These are phyloP conservation scores for Aspergillus texensis DNA, from an alignment of 2,329 filamentous ascomycete species.

Conservation along the genomic window DNA sequence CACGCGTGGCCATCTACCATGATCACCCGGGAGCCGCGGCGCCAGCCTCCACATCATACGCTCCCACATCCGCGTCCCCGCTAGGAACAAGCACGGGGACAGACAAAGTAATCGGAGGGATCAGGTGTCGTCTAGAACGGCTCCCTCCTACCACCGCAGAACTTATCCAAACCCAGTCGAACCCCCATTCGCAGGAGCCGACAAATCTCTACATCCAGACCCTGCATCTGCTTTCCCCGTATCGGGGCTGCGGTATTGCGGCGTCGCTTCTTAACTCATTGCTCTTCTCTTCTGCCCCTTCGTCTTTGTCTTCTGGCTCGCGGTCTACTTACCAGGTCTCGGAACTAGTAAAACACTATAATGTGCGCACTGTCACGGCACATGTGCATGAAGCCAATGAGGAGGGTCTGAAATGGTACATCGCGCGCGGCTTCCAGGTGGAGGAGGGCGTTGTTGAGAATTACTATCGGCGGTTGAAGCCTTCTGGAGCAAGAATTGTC, in stretches of 20 bases:
- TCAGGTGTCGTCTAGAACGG: constrained; percentile 50
- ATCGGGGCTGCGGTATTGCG: constrained; percentile 61
- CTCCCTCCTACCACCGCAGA: constrained; percentile 22
- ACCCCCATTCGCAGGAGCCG: constrained; percentile 18
- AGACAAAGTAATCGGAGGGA: constrained; percentile 52
- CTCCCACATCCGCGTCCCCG: constrained; percentile 16
- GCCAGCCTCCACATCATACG: constrained; percentile 16
- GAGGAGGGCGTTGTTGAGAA: constrained; percentile 54
- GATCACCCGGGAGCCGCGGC: constrained; percentile 43
- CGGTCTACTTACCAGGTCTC: constrained; percentile 30
- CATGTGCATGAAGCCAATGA: constrained; percentile 67
- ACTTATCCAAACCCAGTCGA: constrained; percentile 7
- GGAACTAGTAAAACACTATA: constrained; percentile 50
- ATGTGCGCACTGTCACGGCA: constrained; percentile 57
- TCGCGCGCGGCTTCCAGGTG: constrained; percentile 57
- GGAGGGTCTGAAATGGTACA: constrained; percentile 64
- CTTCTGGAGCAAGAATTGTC: constrained; percentile 58
- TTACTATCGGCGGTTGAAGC: constrained; percentile 63
- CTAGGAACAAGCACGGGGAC: constrained; percentile 28
- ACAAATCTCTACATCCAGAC: constrained; percentile 64
- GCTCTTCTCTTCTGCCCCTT: constrained; percentile 28
- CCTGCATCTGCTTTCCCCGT: constrained; percentile 61
- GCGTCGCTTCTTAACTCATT: constrained; percentile 54
- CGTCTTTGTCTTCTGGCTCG: constrained; percentile 6
- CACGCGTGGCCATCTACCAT: constrained; percentile 63